Evolutionary conservation across 805 yeast species (phyloP).

Genomic region (Scheffersomyces stipitis): DNA sequence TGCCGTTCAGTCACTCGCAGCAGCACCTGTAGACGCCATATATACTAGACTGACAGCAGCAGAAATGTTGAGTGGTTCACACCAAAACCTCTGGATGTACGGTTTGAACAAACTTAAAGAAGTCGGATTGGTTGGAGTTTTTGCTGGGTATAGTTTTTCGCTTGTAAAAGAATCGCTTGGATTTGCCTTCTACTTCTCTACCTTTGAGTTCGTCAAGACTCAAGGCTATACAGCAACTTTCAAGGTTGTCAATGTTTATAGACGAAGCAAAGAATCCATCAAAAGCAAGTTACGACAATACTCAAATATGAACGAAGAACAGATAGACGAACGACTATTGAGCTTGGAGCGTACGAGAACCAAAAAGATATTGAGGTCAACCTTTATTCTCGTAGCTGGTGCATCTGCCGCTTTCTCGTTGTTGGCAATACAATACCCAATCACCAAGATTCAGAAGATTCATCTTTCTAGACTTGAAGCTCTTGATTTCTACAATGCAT

Average conservation of each 20-base stretch:
- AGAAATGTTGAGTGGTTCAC: conserved; percentile 65
- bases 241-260: conserved; percentile 42
- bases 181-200: conserved; percentile 79
- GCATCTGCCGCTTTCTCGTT: conserved; percentile 80
- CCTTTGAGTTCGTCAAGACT: conserved; percentile 78
- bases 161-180: conserved; percentile 77
- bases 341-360: conserved; percentile 34
- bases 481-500: conserved; percentile 58
- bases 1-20: conserved; percentile 80
- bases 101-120: conserved; percentile 66
- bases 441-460: conserved; percentile 73
- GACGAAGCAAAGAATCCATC: conserved; percentile 35
- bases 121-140: conserved; percentile 80
- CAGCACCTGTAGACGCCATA: conserved; percentile 92
- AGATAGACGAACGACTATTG: conserved; percentile 20
- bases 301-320: conserved; percentile 19
- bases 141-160: conserved; percentile 84
- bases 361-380: conserved; percentile 57
- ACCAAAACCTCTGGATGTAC: conserved; percentile 75
- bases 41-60: conserved; percentile 77
- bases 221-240: conserved; percentile 54
- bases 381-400: conserved; percentile 79
- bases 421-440: conserved; percentile 79
- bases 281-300: conserved; percentile 22
- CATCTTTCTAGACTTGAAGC: conserved; percentile 81